phyloP scores from a whole-genome alignment of 2,329 filamentous ascomycete genomes.

The Metarhizium humberi region DNA sequence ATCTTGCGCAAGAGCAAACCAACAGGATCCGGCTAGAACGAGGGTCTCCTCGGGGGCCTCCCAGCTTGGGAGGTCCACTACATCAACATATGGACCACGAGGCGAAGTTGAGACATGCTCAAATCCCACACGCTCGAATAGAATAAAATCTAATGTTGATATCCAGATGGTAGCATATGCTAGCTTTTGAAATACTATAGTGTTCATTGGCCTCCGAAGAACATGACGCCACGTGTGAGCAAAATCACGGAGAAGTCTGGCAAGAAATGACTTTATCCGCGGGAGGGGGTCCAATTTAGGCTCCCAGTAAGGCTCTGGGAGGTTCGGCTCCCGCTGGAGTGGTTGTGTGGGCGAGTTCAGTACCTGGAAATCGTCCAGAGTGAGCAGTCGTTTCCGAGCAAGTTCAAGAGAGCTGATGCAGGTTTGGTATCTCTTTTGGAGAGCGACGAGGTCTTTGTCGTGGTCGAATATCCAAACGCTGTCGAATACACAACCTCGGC shows the following conservation, averaged over 20 bases:
- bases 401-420: constrained; percentile 1
- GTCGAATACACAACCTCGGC: constrained; percentile 8
- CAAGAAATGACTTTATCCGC: constrained; percentile 8
- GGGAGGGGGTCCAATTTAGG: constrained; percentile 2
- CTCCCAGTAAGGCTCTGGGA: constrained; percentile 10
- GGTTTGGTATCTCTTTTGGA: constrained; percentile 8
- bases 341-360: not conserved
- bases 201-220: constrained; percentile 9
- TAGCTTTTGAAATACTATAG: constrained; percentile 9
- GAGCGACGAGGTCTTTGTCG: constrained; percentile 8
- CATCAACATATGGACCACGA: constrained; percentile 9
- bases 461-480: constrained; percentile 14
- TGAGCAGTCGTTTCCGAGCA: constrained; percentile 8
- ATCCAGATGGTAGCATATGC: constrained; percentile 12
- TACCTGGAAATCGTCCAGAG: constrained; percentile 8
- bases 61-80: constrained; percentile 10
- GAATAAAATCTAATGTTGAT: constrained; percentile 8
- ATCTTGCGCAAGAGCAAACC: constrained; percentile 10
- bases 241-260: constrained; percentile 10
- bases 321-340: not conserved
- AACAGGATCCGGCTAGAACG: constrained; percentile 9
- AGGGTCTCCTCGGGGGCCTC: constrained; percentile 5
- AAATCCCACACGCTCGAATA: constrained; percentile 7
- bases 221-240: constrained; percentile 13
- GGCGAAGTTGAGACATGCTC: constrained; percentile 5